These are phyloP conservation scores for Rickenella mellea DNA, from an alignment of 768 basidiomycete genomes.

Conservation along the genomic window DNA sequence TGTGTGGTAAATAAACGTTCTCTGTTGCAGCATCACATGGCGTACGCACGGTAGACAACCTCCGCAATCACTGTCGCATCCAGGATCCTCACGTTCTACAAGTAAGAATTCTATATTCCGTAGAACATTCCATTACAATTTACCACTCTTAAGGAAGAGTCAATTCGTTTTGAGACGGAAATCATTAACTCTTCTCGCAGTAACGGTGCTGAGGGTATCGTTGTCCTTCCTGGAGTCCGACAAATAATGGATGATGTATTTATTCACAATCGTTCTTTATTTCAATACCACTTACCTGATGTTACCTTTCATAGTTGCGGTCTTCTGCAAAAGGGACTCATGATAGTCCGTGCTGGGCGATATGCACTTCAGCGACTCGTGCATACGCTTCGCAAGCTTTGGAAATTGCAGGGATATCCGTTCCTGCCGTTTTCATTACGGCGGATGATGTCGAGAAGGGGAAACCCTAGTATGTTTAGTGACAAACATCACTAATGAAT, in stretches of 20 bases:
- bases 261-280: background rate
- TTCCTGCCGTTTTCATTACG: conserved; percentile 66
- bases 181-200: conserved; percentile 54
- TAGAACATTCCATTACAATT: background rate
- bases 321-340: background rate
- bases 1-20: background rate
- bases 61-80: conserved; percentile 62
- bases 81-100: conserved; percentile 58
- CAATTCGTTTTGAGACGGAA: conserved; percentile 69
- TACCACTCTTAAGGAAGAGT: conserved; percentile 43
- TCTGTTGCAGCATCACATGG: conserved; percentile 58
- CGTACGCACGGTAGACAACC: conserved; percentile 75
- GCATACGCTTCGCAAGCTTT: conserved; percentile 69
- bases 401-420: conserved; percentile 50
- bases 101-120: conserved; percentile 28
- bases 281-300: background rate
- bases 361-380: conserved; percentile 81
- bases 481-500: background rate
- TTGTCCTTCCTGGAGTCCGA: conserved; percentile 64
- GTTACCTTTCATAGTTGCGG: background rate
- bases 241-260: conserved; percentile 48
- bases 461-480: conserved; percentile 55
- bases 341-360: conserved; percentile 65
- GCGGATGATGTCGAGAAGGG: conserved; percentile 79
- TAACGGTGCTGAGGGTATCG: conserved; percentile 51